phyloP scores from a whole-genome alignment of 176 grass and related monocot genomes.

The Metroxylon sagu region DNA sequence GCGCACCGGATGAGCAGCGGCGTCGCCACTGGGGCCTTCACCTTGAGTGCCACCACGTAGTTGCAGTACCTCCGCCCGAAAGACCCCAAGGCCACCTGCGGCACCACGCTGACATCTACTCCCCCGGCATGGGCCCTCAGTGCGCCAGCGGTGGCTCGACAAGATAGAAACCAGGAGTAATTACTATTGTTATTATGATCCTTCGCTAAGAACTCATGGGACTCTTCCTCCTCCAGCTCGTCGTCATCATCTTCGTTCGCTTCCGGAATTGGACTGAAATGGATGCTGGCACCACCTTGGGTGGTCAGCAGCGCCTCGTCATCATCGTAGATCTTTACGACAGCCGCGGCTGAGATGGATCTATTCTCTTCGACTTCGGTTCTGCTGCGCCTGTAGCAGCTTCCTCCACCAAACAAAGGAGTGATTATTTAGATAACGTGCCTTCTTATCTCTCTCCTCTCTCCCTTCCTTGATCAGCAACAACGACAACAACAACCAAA shows the following conservation, averaged over 20 bases:
- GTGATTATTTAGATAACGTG: no score
- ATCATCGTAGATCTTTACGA: constrained; percentile 66
- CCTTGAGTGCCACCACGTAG: constrained; percentile 73
- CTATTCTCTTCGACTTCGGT: not conserved
- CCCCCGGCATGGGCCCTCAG: constrained; percentile 3
- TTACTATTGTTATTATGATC: no score
- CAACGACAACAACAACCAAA: no score
- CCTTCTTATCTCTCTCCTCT: no score
- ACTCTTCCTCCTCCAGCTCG: constrained; percentile 19
- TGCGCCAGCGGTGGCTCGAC: no score
- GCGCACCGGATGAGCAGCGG: constrained; percentile 20
- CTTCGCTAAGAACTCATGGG: constrained; percentile 22
- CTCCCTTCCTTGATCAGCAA: no score
- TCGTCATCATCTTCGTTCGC: constrained; percentile 14
- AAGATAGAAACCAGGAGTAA: not conserved
- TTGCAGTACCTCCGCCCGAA: constrained; percentile 54
- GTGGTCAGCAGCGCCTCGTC: constrained; percentile 58
- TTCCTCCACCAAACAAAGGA: no score
- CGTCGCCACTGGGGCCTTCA: constrained; percentile 49
- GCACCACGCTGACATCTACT: constrained; percentile 32
- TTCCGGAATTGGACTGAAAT: constrained; percentile 85
- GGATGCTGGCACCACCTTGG: constrained; percentile 11
- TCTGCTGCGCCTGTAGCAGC: no score
- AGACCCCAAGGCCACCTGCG: constrained; percentile 55
- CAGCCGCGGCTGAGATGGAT: no score